Percentiles rank a stretch among this genome's conserved stretches.
phyloP scores from a whole-genome alignment of 164 flowering plant species.

The Paratinospora sagittata region DNA sequence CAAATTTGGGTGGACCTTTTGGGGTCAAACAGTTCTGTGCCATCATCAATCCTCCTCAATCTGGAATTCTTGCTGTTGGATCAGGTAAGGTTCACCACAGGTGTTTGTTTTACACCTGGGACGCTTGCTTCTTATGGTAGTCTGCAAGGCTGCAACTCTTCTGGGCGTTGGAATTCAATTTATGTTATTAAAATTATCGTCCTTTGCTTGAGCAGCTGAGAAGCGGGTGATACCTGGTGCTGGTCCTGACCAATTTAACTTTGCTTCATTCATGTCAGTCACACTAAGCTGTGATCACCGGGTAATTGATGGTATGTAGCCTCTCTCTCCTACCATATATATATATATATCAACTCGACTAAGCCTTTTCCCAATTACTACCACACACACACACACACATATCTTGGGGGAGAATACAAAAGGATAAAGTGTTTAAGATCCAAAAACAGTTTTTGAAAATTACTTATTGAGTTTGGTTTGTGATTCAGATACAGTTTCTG shows the following conservation, averaged over 20 bases:
- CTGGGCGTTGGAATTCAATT: background rate
- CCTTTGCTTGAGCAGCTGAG: conserved; percentile 26
- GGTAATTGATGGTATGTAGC: conserved; percentile 77
- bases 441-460: background rate
- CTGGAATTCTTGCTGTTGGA: conserved; percentile 97
- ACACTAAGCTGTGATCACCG: conserved; percentile 98
- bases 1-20: conserved; percentile 92
- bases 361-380: too few relatives aligned
- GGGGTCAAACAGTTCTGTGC: conserved; percentile 94
- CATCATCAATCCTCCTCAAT: conserved; percentile 86
- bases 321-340: background rate
- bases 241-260: conserved; percentile 47
- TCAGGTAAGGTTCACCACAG: conserved; percentile 51
- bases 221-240: conserved; percentile 72
- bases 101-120: too few relatives aligned
- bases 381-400: too few relatives aligned
- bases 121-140: background rate
- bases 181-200: background rate
- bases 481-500: too few relatives aligned
- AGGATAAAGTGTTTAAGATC: background rate
- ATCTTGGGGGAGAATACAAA: background rate
- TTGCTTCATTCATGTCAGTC: conserved; percentile 88
- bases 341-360: too few relatives aligned
- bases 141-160: background rate
- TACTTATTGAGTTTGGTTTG: too few relatives aligned